Evolutionary conservation across 1,139 yeast genomes (phyloP), one percentile per base, ranked within the genome.

Genomic region (Yamadazyma pseudoaaseri): DNA sequence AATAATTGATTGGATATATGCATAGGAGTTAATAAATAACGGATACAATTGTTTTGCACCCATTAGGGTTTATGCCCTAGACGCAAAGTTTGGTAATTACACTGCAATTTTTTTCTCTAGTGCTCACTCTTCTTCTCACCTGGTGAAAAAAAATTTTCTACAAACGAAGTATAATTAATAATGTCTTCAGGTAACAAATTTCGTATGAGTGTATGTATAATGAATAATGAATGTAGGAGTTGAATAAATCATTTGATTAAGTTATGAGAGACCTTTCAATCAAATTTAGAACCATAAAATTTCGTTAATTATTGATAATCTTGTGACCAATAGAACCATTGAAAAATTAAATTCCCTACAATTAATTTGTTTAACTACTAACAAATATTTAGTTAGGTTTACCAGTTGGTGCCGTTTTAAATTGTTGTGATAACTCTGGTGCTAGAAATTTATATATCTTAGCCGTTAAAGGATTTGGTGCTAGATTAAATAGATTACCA

Each of bases 381-480:
- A 18, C 21, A 18, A 18, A 18, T 18, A 6, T 7, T 51, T 52
- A 52, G 53, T 89, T 94, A 79, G 99, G 96, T 83, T 86, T 94
- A 72, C 99, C 99, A 77, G 85, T 81, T 61, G 98, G 98, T 76
- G 99, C 99, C 75, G 89, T 94, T 73, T 84, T 94, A 80, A 94
- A 94, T 89, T 94, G 99, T 81, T 92, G 96, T 75, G 99, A 94
- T 76, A 94, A 94, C 96, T 79, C 95, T 61, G 99, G 99, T 81
- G 99, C 98, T 65, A 90, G 97, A 83, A 92, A 90, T 87, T 84
- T 94, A 68, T 87, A 90, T 84, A 82, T 94, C 77, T 77, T 94
- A 67, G 92, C 99, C 77, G 99, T 94, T 70, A 92, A 90, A 81
- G 98, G 98, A 63, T 73, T 79, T 69, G 98, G 98, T 82, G 97